phyloP scores from a whole-genome alignment of 768 basidiomycete genomes.

The Chlorophyllum brunneum region DNA sequence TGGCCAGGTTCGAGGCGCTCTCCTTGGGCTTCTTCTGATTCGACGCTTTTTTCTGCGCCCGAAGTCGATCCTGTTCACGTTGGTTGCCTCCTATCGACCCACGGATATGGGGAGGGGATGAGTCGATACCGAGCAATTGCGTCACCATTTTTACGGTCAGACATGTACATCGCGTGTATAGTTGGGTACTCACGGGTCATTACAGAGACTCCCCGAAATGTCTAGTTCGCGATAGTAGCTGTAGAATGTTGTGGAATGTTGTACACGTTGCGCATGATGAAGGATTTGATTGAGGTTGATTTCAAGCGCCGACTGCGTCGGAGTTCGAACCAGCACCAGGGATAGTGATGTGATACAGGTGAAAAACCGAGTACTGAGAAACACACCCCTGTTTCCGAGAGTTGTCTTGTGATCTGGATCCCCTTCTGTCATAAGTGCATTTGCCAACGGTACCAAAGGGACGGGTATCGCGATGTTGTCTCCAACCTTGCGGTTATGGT shows the following conservation, averaged over 20 bases:
- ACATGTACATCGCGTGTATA: conserved; percentile 9
- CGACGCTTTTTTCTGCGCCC: conserved; percentile 67
- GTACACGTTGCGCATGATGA: conserved; percentile 10
- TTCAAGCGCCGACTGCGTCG: conserved; percentile 21
- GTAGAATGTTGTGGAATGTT: conserved; percentile 7
- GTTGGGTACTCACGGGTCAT: conserved; percentile 54
- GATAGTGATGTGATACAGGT: too few species aligned
- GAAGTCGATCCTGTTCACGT: conserved; percentile 69
- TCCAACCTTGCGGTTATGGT: too few species aligned
- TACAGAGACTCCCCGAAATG: conserved; percentile 3
- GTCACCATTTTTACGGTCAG: conserved; percentile 14
- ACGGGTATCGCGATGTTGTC: too few species aligned
- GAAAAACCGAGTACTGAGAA: too few species aligned
- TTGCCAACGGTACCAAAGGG: too few species aligned
- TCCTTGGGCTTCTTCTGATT: conserved; percentile 67
- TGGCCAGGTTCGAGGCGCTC: conserved; percentile 54
- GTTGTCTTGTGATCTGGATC: too few species aligned
- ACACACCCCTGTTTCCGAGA: too few species aligned
- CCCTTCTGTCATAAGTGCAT: too few species aligned
- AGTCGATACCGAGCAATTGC: conserved; percentile 19
- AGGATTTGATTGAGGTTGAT: conserved; percentile 10
- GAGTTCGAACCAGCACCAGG: conserved; percentile 15
- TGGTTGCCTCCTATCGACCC: conserved; percentile 69
- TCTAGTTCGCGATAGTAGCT: neutral
- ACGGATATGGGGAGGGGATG: conserved; percentile 7